phyloP scores from a whole-genome alignment of 2,329 filamentous ascomycete species.

The Aspergillus sp. region DNA sequence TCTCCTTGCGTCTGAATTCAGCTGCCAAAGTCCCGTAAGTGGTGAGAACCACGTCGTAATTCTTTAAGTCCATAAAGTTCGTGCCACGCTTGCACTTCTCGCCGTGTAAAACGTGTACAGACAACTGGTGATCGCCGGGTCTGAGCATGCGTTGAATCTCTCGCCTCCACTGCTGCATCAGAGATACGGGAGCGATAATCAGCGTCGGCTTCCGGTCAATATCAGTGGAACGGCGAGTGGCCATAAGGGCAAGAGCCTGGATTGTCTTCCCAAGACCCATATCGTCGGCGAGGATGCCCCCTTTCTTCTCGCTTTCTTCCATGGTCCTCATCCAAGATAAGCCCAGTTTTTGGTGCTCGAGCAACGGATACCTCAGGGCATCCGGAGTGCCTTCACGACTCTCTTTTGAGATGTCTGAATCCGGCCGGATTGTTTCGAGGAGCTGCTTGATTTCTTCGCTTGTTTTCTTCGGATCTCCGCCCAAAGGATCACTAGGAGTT shows the following conservation, averaged over 20 bases:
- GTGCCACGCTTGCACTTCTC: constrained; percentile 47
- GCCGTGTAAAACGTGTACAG: constrained; percentile 61
- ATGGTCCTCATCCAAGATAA: constrained; percentile 67
- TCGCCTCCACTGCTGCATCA: constrained; percentile 75
- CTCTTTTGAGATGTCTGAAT: constrained; percentile 54
- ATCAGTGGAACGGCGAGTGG: constrained; percentile 54
- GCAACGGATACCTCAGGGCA: constrained; percentile 58
- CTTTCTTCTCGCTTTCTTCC: constrained; percentile 62
- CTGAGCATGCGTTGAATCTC: constrained; percentile 67
- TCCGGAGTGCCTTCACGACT: constrained; percentile 60
- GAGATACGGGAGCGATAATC: constrained; percentile 68
- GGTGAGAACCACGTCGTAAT: constrained; percentile 66
- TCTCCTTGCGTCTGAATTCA: constrained; percentile 55
- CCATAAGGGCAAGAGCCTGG: constrained; percentile 68
- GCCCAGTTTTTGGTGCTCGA: constrained; percentile 73
- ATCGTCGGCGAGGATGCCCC: constrained; percentile 68
- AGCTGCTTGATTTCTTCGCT: constrained; percentile 61
- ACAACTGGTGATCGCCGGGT: constrained; percentile 45
- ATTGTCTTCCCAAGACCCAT: constrained; percentile 84
- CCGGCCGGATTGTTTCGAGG: constrained; percentile 63
- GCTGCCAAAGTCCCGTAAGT: constrained; percentile 64
- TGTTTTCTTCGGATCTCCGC: constrained; percentile 41
- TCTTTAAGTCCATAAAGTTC: constrained; percentile 51
- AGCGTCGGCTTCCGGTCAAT: constrained; percentile 62
- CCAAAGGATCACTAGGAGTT: constrained; percentile 10